Evolutionary conservation across 768 basidiomycete species (phyloP), one percentile per base, ranked within the genome.

Genomic region (Leccinellum rugosiceps): DNA sequence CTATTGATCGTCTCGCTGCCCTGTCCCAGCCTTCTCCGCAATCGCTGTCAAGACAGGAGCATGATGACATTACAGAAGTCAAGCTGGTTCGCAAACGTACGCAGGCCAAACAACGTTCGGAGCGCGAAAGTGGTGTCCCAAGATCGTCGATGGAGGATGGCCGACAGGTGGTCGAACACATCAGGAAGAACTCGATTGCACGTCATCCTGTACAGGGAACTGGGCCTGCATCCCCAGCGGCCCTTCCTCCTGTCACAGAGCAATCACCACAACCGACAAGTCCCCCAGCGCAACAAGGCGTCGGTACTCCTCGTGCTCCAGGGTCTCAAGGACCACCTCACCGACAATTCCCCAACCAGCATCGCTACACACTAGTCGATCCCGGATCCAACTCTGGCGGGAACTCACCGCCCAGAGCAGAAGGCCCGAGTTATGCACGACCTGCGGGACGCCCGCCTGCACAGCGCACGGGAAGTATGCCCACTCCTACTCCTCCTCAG

Each of bases 31-130:
- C 86, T 0, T 71, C 77, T 0, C 87, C 88, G 0, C 82, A 82
- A 45, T 70, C 83, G 0, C 79, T 98, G 19, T 88, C 90, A 1
- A 78, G 93, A 19, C 77, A 83, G 55, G 89, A 96, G 61, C 93
- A 97, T 74, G 86, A 94, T 58, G 74, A 74, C 0, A 81, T 91
- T 60, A 89, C 93, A 8, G 87, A 94, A 65, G 75, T 73, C 53
- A 93, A 86, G 56, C 84, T 98, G 46, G 87, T 95, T 8, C 80
- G 95, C 1, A 89, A 85, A 60, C 83, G 92, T 15, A 97, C 94
- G 0, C 79, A 75, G 74, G 94, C 81, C 53, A 83, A 83, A 59
- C 76, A 85, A 64, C 76, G 85, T 23, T 82, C 83, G 38, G 61
- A 68, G 60, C 58, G 65, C 55, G 69, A 68, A 11, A 28, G 66